phyloP scores from a whole-genome alignment of 169 alveolate genomes.

The Cystoisospora suis region DNA sequence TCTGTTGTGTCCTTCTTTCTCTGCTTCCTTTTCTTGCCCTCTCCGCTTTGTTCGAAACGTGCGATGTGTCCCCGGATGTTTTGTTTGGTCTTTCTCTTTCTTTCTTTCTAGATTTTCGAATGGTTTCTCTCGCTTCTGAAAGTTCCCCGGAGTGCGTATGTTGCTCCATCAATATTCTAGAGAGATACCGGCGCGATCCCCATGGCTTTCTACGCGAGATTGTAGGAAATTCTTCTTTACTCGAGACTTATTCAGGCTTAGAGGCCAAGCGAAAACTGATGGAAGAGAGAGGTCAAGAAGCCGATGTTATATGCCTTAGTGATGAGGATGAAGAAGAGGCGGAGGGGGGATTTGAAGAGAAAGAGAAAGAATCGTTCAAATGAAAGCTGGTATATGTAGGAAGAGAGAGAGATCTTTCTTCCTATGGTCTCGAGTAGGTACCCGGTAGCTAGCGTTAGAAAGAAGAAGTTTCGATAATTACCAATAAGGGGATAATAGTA shows the following conservation, averaged over 20 bases:
- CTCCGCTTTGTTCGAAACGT: too few species aligned
- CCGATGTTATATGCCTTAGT: constrained; percentile 26
- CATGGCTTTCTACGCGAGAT: constrained; percentile 46
- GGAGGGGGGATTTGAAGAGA: too few species aligned
- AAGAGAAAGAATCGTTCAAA: too few species aligned
- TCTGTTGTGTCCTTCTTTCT: not conserved
- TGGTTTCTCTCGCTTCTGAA: constrained; percentile 60
- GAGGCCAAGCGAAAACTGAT: not conserved
- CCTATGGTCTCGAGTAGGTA: too few species aligned
- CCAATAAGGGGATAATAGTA: too few species aligned
- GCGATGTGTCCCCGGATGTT: too few species aligned
- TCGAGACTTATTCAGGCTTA: constrained; percentile 36
- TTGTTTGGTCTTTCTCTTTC: too few species aligned
- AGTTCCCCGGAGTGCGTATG: constrained; percentile 66
- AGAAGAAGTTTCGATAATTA: too few species aligned
- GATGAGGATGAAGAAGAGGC: not conserved
- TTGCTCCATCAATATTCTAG: constrained; percentile 45
- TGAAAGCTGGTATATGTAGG: too few species aligned
- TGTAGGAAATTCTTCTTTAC: not conserved
- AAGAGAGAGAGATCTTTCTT: too few species aligned
- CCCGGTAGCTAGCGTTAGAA: too few species aligned
- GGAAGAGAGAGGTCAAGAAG: not conserved
- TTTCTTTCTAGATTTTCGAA: constrained; percentile 43
- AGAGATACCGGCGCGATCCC: constrained; percentile 13
- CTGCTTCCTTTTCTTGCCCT: not conserved